Base-by-base conservation (phyloP, 1,139 yeast genomes). In the Blastobotrys proliferans region DNA sequence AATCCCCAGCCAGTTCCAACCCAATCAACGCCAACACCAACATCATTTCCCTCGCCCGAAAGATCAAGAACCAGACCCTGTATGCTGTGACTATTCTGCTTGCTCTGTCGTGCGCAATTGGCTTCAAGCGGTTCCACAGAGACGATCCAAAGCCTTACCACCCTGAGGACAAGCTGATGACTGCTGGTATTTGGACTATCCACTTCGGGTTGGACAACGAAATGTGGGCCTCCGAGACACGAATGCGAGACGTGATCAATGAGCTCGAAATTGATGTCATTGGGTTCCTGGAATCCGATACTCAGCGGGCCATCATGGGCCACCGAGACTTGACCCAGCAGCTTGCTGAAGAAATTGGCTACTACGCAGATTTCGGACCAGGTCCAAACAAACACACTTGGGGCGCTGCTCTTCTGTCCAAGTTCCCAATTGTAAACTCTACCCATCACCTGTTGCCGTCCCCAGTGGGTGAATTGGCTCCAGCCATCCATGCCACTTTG, bases 301-400 rank as follows among this genome's bases (percentile, higher is more conserved):
- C 97, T 4, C 95, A 92, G 67, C 77, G 97, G 54, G 79, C 88
- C 47, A 84, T 90, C 47, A 94, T 94, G 74, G 98, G 98, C 36
- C 86, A 88, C 67, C 76, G 98, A 57, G 98, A 92, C 58, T 71
- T 92, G 60, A 88, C 97, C 1, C 96, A 87, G 66, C 80, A 80
- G 50, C 71, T 92, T 50, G 96, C 97, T 0, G 95, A 88, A 64
- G 96, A 90, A 54, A 73, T 92, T 54, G 92, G 90, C 27, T 87
- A 87, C 92, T 92, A 90, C 61, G 90, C 81, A 19, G 98, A 92
- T 64, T 92, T 81, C 60, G 98, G 98, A 11, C 98, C 98, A 3
- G 97, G 97, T 11, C 97, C 98, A 46, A 86, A 88, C 62, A 84
- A 90, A 64, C 97, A 92, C 65, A 92, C 98, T 0, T 92, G 98